Base-by-base conservation (phyloP, 2,329 filamentous ascomycete species). In the Aspergillus fumigatiaffinis region DNA sequence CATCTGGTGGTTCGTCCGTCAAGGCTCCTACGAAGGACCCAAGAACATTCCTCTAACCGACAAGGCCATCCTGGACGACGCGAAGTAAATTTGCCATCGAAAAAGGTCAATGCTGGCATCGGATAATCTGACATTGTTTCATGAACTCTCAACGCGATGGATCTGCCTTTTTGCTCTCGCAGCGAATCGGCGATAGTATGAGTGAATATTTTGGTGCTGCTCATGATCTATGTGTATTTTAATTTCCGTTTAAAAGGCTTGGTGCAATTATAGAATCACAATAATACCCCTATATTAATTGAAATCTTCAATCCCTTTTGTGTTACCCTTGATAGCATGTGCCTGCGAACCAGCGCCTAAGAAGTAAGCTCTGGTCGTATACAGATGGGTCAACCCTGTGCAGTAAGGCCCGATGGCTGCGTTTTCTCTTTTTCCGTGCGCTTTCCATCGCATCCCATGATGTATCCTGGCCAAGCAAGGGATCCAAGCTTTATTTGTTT, bases 1-100 rank as follows among this genome's bases (percentile, higher is more conserved):
- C 0, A 60, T 73, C 1, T 83, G 80, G 79, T 82, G 71, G 70
- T 66, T 76, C 51, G 32, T 74, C 54, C 68, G 70, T 56, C 65
- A 64, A 60, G 57, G 60, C 10, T 63, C 65, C 5, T 76, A 77
- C 52, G 67, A 69, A 21, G 74, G 74, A 2, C 73, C 74, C 1
- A 72, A 71, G 57, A 66, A 68, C 48, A 67, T 74, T 28, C 71
- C 72, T 2, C 60, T 73, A 57, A 69, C 67, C 4, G 71, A 74
- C 60, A 70, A 71, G 58, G 62, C 62, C 14, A 26, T 74, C 26
- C 52, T 66, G 41, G 68, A 70, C 7, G 71, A 72, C 52, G 71
- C 70, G 12, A 66, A 61, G 57, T 73, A 63, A 62, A 26, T 5
- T 2, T 20, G 14, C 12, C 4, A 4, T 47, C 12, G 3, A 14